Evolutionary conservation across 2,329 filamentous ascomycete genomes (phyloP).

Genomic region (Acephala macrosclerotiorum): DNA sequence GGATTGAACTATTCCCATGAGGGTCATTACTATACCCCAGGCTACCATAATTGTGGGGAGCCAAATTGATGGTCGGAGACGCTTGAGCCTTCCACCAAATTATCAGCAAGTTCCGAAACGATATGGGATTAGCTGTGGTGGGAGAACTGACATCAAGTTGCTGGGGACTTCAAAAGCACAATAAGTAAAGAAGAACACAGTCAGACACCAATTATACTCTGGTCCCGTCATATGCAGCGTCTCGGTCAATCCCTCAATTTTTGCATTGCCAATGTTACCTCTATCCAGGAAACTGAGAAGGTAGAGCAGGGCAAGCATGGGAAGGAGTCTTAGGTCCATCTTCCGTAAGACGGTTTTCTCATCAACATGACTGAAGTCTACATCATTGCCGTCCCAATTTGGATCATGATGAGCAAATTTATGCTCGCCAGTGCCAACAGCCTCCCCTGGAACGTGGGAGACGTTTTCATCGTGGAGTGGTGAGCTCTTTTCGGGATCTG

Average conservation of each 20-base stretch:
- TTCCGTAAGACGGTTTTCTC: slow-evolving; percentile 22
- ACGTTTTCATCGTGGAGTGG: background rate
- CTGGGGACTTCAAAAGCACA: slow-evolving; percentile 56
- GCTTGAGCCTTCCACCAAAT: slow-evolving; percentile 49
- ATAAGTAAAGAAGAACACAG: slow-evolving; percentile 62
- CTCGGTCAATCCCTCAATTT: slow-evolving; percentile 24
- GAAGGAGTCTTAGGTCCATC: slow-evolving; percentile 27
- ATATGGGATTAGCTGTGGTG: too few species aligned
- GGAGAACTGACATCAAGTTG: slow-evolving; percentile 47
- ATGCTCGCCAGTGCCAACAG: background rate
- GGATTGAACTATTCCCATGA: slow-evolving; percentile 66
- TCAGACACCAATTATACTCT: slow-evolving; percentile 45
- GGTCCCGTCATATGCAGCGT: slow-evolving; percentile 23
- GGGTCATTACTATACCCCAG: slow-evolving; percentile 51
- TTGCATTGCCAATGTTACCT: slow-evolving; percentile 68
- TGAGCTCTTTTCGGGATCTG: background rate
- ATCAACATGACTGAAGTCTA: background rate
- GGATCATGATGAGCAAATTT: background rate
- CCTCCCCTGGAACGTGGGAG: background rate
- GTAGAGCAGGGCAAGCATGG: slow-evolving; percentile 26
- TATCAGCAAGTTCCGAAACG: too few species aligned
- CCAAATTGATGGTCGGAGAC: slow-evolving; percentile 59
- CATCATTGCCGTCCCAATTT: background rate
- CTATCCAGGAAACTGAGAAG: slow-evolving; percentile 54
- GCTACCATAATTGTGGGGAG: slow-evolving; percentile 47